Percentiles rank a stretch among this genome's conserved stretches.
Conservation (phyloP, 1,139 yeast species). For the Magnusiomyces tetraspermus region DNA sequence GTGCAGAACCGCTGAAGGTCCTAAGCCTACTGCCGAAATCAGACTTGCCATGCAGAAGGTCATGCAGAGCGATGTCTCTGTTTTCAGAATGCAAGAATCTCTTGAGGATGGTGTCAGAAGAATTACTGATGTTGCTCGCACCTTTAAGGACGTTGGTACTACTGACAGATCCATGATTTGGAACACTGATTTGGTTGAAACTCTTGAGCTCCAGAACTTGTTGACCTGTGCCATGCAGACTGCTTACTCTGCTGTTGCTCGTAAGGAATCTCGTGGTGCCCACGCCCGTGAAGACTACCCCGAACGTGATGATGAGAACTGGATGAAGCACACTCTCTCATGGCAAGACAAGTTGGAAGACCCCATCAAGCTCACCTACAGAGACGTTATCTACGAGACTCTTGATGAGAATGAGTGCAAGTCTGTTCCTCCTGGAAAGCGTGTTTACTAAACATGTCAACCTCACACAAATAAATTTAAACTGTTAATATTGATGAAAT, state of each 20-base stretch:
- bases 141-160: conserved; percentile 67
- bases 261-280: conserved; percentile 98
- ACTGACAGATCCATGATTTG: conserved; percentile 97
- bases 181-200: conserved; percentile 95
- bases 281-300: conserved; percentile 98
- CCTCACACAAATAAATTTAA: too few relatives aligned
- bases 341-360: conserved; percentile 76
- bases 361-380: conserved; percentile 67
- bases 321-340: conserved; percentile 97
- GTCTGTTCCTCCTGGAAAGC: conserved; percentile 92
- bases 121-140: conserved; percentile 64
- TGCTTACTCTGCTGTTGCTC: conserved; percentile 86
- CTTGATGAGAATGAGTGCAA: conserved; percentile 89
- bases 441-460: conserved; percentile 55
- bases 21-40: conserved; percentile 74
- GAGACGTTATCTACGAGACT: conserved; percentile 74
- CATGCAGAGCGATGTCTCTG: conserved; percentile 96
- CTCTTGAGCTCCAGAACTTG: conserved; percentile 92
- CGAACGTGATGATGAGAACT: conserved; percentile 86
- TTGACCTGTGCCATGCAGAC: conserved; percentile 97
- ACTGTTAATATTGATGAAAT: background rate
- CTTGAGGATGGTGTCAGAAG: conserved; percentile 85
- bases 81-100: conserved; percentile 88
- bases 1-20: conserved; percentile 77
- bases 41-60: conserved; percentile 89